A percentile compares a stretch with the other conserved stretches of the same genome.
These are phyloP conservation scores for Euphorbia tirucalli DNA, from an alignment of 345 rosid genomes.

Conservation along the genomic window DNA sequence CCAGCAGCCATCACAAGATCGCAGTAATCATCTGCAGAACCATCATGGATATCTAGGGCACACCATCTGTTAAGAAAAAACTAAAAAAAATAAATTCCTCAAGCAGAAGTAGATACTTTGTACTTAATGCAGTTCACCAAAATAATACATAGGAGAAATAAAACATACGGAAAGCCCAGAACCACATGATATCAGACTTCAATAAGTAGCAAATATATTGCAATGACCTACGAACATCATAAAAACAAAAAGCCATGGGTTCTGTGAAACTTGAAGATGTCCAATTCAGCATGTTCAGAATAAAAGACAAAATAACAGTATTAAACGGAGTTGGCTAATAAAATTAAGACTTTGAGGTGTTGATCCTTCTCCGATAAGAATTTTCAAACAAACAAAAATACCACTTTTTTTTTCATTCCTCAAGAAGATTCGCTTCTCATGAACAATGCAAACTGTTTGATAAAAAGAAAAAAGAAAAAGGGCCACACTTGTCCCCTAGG, in stretches of 20 bases:
- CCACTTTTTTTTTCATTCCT: not conserved
- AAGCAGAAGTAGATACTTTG: not conserved
- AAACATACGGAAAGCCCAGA: not conserved
- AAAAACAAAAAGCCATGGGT: not conserved
- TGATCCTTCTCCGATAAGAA: not conserved
- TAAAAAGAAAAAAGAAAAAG: not conserved
- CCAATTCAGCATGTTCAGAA: not conserved
- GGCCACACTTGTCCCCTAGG: not conserved
- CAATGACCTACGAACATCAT: not conserved
- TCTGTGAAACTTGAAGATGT: not conserved
- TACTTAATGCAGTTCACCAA: not conserved
- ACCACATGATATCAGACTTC: constrained; percentile 1
- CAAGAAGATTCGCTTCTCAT: not conserved
- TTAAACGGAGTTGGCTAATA: not conserved
- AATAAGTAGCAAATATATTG: constrained; percentile 2
- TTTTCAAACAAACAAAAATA: not conserved
- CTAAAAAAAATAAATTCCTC: constrained; percentile 3
- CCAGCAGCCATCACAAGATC: constrained; percentile 72
- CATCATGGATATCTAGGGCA: constrained; percentile 52
- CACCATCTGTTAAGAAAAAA: constrained; percentile 55
- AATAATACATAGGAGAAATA: not conserved
- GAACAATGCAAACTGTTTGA: not conserved
- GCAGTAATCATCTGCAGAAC: constrained; percentile 62
- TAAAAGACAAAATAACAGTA: not conserved
- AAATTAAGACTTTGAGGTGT: not conserved